Percentiles rank a stretch among this genome's conserved stretches.
Conservation (phyloP, 2,329 filamentous ascomycete species). For the Ophiostoma quercus region DNA sequence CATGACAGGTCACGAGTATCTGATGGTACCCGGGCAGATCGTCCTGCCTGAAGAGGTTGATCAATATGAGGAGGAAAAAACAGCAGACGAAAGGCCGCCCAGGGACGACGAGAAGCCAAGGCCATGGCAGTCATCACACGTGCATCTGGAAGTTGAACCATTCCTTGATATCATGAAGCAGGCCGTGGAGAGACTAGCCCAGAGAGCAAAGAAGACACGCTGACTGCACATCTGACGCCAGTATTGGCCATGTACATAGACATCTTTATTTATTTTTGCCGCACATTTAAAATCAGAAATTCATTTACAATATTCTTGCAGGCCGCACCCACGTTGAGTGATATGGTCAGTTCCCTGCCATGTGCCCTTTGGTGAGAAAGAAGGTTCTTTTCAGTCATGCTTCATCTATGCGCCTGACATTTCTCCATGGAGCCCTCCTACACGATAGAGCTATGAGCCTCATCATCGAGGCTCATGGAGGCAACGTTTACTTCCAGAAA, state of each 20-base stretch:
- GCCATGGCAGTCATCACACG: constrained; percentile 23
- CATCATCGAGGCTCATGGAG: not conserved
- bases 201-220: not conserved
- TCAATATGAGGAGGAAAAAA: not conserved
- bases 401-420: too few relatives aligned
- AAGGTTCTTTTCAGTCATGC: too few relatives aligned
- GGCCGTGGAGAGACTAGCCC: constrained; percentile 22
- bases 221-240: not conserved
- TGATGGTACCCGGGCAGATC: constrained; percentile 33
- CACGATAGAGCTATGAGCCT: not conserved
- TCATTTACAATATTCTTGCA: not conserved
- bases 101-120: not conserved
- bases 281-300: not conserved
- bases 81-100: not conserved
- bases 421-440: too few relatives aligned
- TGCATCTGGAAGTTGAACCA: constrained; percentile 20
- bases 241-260: not conserved
- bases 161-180: constrained; percentile 25
- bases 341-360: too few relatives aligned
- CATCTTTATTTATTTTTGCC: not conserved
- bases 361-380: too few relatives aligned
- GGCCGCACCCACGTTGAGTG: too few relatives aligned
- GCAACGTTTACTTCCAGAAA: not conserved
- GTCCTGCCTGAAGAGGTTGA: constrained; percentile 16
- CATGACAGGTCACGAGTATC: constrained; percentile 38